Conservation (phyloP, 2,329 filamentous ascomycete species). For the Fusarium sulawesiense region DNA sequence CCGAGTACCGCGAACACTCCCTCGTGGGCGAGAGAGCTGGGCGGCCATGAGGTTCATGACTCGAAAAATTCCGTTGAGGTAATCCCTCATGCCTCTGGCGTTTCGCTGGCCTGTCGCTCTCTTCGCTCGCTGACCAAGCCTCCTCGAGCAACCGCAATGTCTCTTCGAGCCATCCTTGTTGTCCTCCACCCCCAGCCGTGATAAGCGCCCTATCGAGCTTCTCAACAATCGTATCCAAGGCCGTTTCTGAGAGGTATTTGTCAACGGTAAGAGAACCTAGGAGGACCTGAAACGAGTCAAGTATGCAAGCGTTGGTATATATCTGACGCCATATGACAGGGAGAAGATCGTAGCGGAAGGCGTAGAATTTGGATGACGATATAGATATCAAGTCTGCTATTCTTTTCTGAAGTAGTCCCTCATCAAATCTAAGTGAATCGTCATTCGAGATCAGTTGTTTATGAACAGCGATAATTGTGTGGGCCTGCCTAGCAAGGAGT, state of each 20-base stretch:
- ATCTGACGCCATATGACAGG: constrained; percentile 76
- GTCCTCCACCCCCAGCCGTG: constrained; percentile 72
- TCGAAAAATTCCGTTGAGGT: constrained; percentile 41
- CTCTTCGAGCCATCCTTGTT: constrained; percentile 61
- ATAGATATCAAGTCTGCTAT: constrained; percentile 68
- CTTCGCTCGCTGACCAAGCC: constrained; percentile 34
- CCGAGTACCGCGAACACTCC: constrained; percentile 47
- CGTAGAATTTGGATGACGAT: constrained; percentile 75
- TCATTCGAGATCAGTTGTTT: constrained; percentile 6
- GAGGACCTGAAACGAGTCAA: constrained; percentile 63
- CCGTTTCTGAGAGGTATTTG: constrained; percentile 21
- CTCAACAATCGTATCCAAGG: constrained; percentile 68
- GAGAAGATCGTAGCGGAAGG: constrained; percentile 74
- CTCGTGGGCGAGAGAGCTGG: constrained; percentile 41
- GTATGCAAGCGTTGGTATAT: constrained; percentile 76
- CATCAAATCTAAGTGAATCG: constrained; percentile 3
- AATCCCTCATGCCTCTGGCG: constrained; percentile 23
- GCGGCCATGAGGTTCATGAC: constrained; percentile 46
- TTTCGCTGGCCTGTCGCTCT: constrained; percentile 39
- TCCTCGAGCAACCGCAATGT: constrained; percentile 59
- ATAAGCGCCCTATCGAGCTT: constrained; percentile 82
- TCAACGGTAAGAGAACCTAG: constrained; percentile 28
- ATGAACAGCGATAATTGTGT: constrained; percentile 40
- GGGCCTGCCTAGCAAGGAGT: constrained; percentile 50
- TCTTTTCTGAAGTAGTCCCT: constrained; percentile 53